These are phyloP conservation scores for Pseudogymnoascus sp. DNA, from an alignment of 2,329 filamentous ascomycete genomes.

Conservation along the genomic window DNA sequence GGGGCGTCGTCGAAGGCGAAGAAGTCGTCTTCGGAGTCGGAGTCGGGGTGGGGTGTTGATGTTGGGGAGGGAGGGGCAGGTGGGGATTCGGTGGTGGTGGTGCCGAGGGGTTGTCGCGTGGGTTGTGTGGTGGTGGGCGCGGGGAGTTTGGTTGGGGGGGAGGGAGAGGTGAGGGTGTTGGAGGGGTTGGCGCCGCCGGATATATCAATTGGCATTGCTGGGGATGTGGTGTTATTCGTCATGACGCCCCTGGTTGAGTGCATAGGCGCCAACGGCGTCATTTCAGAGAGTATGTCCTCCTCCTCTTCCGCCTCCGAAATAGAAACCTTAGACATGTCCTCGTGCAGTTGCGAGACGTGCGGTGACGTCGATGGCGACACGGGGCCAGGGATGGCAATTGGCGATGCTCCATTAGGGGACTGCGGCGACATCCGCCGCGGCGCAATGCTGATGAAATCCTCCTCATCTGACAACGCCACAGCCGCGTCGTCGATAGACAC, in stretches of 20 bases:
- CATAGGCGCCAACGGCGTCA: neutral
- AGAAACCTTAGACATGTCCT: neutral
- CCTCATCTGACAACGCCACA: slow-evolving; percentile 16
- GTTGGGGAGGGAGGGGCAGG: neutral
- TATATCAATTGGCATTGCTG: neutral
- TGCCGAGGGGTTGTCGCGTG: neutral
- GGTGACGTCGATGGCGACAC: neutral
- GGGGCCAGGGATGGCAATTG: neutral
- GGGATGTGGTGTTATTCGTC: neutral
- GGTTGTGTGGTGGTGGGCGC: neutral
- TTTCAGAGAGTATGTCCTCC: neutral
- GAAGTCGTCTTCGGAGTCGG: neutral
- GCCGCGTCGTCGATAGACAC: slow-evolving; percentile 13
- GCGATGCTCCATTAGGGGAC: neutral
- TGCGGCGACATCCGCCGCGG: neutral
- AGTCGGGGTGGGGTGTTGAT: neutral
- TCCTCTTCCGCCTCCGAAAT: neutral
- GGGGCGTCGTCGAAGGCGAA: neutral
- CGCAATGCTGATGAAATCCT: slow-evolving; percentile 11
- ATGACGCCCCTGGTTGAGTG: neutral
- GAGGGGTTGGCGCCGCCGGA: neutral
- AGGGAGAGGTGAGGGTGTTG: neutral
- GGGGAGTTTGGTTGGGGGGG: neutral
- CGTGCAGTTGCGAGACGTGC: neutral
- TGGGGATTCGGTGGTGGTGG: neutral